A percentile compares a stretch with the other conserved stretches of the same genome.
These are phyloP conservation scores for Azolla pinnata DNA, from an alignment of 75 land plant genomes.

Conservation along the genomic window DNA sequence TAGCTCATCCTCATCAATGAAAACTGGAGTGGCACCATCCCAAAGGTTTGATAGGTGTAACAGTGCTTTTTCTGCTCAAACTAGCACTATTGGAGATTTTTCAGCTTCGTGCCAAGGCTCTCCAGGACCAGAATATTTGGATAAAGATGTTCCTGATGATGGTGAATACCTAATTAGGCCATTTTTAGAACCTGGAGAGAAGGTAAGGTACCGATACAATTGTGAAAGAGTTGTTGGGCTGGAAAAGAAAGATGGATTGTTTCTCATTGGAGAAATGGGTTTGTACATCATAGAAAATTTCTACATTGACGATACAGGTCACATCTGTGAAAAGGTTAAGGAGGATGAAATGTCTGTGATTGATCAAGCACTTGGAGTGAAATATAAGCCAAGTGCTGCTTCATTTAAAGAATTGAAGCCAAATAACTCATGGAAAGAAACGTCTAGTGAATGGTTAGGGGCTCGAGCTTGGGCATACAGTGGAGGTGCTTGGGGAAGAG, in stretches of 20 bases:
- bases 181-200: slow-evolving; percentile 84
- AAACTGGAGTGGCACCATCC: slow-evolving; percentile 40
- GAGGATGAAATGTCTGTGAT: slow-evolving; percentile 89
- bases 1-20: slow-evolving; percentile 7
- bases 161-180: slow-evolving; percentile 96
- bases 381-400: slow-evolving; percentile 36
- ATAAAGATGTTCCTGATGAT: slow-evolving; percentile 72
- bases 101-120: slow-evolving; percentile 48
- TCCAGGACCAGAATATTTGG: slow-evolving; percentile 47
- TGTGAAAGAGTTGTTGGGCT: slow-evolving; percentile 97
- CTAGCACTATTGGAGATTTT: slow-evolving; percentile 33
- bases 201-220: slow-evolving; percentile 75
- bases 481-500: slow-evolving; percentile 99
- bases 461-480: slow-evolving; percentile 96
- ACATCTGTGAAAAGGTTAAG: slow-evolving; percentile 75
- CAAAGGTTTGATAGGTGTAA: slow-evolving; percentile 47
- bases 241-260: slow-evolving; percentile 97
- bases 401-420: slow-evolving; percentile 49
- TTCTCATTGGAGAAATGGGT: slow-evolving; percentile 84
- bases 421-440: slow-evolving; percentile 36
- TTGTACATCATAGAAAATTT: slow-evolving; percentile 91
- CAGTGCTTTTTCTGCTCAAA: slow-evolving; percentile 40
- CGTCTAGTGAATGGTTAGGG: slow-evolving; percentile 46
- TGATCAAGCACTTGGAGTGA: slow-evolving; percentile 93
- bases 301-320: slow-evolving; percentile 69